Base-by-base conservation (phyloP, 139 green algal genomes). In the Tetradesmus obliquus region DNA sequence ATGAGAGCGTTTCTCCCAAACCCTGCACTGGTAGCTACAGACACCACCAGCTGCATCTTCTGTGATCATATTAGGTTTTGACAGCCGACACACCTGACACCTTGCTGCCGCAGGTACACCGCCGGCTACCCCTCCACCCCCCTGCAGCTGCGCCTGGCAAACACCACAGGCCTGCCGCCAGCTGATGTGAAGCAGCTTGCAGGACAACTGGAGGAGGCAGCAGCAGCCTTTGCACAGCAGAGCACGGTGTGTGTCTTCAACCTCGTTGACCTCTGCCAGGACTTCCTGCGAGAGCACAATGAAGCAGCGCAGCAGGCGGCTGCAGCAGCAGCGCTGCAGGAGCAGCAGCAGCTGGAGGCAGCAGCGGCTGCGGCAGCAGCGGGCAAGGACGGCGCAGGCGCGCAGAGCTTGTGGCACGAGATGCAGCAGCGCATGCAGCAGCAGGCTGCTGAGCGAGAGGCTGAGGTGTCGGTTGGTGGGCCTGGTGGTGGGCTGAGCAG, bases 231-330 rank as follows among this genome's bases (percentile, higher is more conserved):
- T 53, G 88, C 88, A 9, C 7, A 91, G 45, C 62, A 87, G 51
- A 22, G 62, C 6, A 24, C 53, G 2, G 71, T 98, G 4, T 97
- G 94, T 89, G 94, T 93, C 55, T 98, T 98, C 85, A 92, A 96
- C 83, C 83, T 98, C 0, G 93, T 97, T 51, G 92, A 95, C 2
- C 22, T 69, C 2, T 90, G 83, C 71, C 89, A 92, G 76, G 95
- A 97, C 71, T 94, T 94, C 32, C 91, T 97, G 74, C 91, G 91
- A 45, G 79, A 94, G 55, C 93, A 92, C 87, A 97, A 97, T 89
- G 91, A 88, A 62, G 89, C 89, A 60, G 84, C 88, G 3, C 72
- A 17, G 5, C 20, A 62, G 45, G 72, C 54, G 1, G 91, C 91
- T 22, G 69, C 10, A 9, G 88, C 45, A 55, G 58, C 54, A 20